Base-by-base conservation (phyloP, 1,284 basidiomycete species). In the Pseudozyma thailandica region DNA sequence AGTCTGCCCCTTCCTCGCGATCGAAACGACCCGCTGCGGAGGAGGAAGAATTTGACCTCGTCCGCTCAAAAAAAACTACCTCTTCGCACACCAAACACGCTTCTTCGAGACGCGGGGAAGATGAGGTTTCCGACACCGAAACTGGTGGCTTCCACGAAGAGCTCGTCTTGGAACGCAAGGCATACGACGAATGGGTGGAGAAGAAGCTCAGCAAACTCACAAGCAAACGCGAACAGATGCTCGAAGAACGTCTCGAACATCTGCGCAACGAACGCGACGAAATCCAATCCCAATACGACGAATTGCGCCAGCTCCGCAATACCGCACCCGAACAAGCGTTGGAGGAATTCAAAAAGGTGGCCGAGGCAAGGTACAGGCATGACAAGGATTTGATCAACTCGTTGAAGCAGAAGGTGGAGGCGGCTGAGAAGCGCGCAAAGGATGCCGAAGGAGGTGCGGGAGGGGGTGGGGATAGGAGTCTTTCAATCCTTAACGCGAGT, bases 221-320 rank as follows among this genome's bases (percentile, higher is more conserved):
- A 6, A 51, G 51, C 5, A 75, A 65, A 49, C 55, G 73, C 31
- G 73, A 75, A 33, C 57, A 69, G 58, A 54, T 66, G 56, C 65
- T 75, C 33, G 57, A 70, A 46, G 73, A 75, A n/a, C 58, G 54
- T 9, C 43, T 75, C 18, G 54, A 62, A 28, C 62, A 54, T 44
- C 30, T 78, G 47, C 46, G 50, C 1, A 44, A 58, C 39, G 76
- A 81, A 60, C 62, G 71, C 21, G 78, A 80, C 39, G 74, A 74
- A 6, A 60, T 79, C n/a, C 78, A 80, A 55, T 47, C 59, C 3
- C 77, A 82, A 54, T 76, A 79, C 53, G 79, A 82, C 50, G 59
- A 75, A 37, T 62, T 82, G n/a, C 61, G 74, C n/a, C 69, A 73
- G 21, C 54, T 80, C 10, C 63, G 79, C 3, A 27, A 61, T 13